Percentiles rank a stretch among this genome's conserved stretches.
phyloP scores from a whole-genome alignment of 2,329 filamentous ascomycete genomes.

The Colletotrichum destructivum region DNA sequence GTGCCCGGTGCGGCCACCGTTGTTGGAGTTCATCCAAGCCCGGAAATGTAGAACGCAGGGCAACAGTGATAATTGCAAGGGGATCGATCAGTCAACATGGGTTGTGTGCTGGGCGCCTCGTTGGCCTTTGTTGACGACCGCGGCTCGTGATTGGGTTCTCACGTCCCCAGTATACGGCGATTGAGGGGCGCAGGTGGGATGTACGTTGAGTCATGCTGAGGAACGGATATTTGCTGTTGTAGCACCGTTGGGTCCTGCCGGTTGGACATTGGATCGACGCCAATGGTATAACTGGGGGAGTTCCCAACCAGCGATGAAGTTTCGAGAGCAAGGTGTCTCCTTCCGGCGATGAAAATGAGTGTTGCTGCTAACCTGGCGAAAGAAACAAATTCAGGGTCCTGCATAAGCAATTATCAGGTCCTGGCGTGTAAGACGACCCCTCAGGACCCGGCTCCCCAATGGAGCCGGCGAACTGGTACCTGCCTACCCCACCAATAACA shows the following conservation, averaged over 20 bases:
- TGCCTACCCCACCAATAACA: slow-evolving; percentile 28
- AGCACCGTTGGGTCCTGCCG: slow-evolving; percentile 2
- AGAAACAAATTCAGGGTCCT: slow-evolving; percentile 11
- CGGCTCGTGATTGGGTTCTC: slow-evolving; percentile 12
- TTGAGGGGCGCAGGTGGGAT: slow-evolving; percentile 36
- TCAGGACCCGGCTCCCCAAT: neutral
- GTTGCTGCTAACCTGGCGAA: neutral
- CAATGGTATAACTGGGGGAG: neutral
- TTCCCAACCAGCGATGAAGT: neutral
- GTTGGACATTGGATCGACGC: slow-evolving; percentile 12
- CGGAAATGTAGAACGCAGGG: neutral
- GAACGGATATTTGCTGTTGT: slow-evolving; percentile 7
- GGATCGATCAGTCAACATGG: neutral
- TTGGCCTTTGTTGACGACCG: neutral
- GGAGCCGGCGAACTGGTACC: slow-evolving; percentile 10
- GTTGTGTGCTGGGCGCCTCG: neutral
- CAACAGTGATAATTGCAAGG: slow-evolving; percentile 3
- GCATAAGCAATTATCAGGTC: neutral
- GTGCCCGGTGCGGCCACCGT: neutral
- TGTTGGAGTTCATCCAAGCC: neutral
- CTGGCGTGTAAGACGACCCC: neutral
- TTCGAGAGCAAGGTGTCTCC: slow-evolving; percentile 1
- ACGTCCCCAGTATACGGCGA: slow-evolving; percentile 20
- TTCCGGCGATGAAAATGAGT: slow-evolving; percentile 9
- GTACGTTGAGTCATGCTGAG: slow-evolving; percentile 29